Percentiles rank a stretch among this genome's conserved stretches.
Conservation (phyloP, 2,329 filamentous ascomycete genomes). For the Paraphaeosphaeria minitans region DNA sequence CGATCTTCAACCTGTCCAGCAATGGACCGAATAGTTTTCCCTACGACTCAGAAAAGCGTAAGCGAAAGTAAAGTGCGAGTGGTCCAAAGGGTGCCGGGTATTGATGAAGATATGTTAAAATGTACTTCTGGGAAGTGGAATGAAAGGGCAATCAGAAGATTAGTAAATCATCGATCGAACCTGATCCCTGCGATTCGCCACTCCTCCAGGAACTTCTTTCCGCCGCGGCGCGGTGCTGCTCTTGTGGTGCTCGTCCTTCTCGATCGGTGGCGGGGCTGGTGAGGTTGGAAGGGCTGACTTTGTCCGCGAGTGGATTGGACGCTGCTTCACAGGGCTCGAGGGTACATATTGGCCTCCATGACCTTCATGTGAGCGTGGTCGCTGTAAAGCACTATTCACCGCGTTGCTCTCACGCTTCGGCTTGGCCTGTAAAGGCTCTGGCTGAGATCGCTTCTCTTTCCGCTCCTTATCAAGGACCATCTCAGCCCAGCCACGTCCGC, state of each 20-base stretch:
- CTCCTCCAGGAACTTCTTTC: slow-evolving; percentile 16
- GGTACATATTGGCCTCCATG: slow-evolving; percentile 30
- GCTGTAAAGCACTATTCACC: slow-evolving; percentile 24
- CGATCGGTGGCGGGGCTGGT: slow-evolving; percentile 40
- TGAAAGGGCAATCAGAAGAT: not conserved
- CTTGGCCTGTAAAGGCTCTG: slow-evolving; percentile 28
- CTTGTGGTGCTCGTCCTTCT: slow-evolving; percentile 34
- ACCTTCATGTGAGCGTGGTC: slow-evolving; percentile 40
- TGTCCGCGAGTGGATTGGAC: slow-evolving; percentile 35
- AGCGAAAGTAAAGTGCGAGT: slow-evolving; percentile 26
- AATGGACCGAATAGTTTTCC: slow-evolving; percentile 21
- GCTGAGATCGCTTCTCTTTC: slow-evolving; percentile 36
- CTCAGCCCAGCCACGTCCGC: slow-evolving; percentile 65
- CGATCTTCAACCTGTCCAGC: slow-evolving; percentile 28
- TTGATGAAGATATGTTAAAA: slow-evolving; percentile 31
- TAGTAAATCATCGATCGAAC: slow-evolving; percentile 50
- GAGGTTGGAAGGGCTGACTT: slow-evolving; percentile 33
- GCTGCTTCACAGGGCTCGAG: slow-evolving; percentile 38
- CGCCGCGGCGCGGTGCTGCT: slow-evolving; percentile 16
- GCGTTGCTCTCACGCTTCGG: slow-evolving; percentile 25
- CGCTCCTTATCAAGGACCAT: slow-evolving; percentile 59
- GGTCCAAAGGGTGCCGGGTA: slow-evolving; percentile 22
- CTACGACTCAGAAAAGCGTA: slow-evolving; percentile 35
- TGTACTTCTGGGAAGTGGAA: slow-evolving; percentile 13
- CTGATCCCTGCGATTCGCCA: slow-evolving; percentile 41